Base-by-base conservation (phyloP, 108 stramenopile genomes). In the Nitzschia sp. region DNA sequence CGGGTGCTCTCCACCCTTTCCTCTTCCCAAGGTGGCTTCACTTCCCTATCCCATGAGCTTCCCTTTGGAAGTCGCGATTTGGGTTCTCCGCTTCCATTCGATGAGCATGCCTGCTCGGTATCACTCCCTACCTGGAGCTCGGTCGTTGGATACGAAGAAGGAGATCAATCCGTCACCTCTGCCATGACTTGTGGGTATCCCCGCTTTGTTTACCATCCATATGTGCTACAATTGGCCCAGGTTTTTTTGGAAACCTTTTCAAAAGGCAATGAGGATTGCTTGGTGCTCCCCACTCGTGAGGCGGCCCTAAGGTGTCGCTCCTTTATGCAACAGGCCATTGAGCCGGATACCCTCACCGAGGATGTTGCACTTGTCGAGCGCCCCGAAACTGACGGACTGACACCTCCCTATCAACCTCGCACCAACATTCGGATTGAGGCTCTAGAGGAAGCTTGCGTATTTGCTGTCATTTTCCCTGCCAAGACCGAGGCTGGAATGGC, bases 191-290 rank as follows among this genome's bases (percentile, higher is more conserved):
- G 82, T 76, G 75, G 87, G 9, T 88, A 88, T 65, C 87, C 87
- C 11, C 79, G 87, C 8, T 88, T 88, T 67, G 84, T 88, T 22
- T 88, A 88, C 53, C 87, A 88, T 71, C 83, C 87, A 3, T 83
- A 83, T 65, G 65, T 88, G 38, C 39, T 78, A 37, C 76, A 83
- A 51, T 64, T 88, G 26, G 69, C 71, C 54, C 59, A 69, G 12
- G 39, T 51, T 29, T 54, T 73, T 24, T 19, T 84, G 44, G 68
- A 83, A 25, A 61, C 20, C 26, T 61, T 77, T 57, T 51, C 57
- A 8, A 71, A 71, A 26, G 24, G 19, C 42, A 7, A 60, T n/a
- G 78, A 77, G 22, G 86, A 85, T 74, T 86, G 83, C 52, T 62
- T 87, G 39, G 71, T 84, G 14, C 62, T 87, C 41, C 86, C 86